Evolutionary conservation across 768 basidiomycete species (phyloP).

Genomic region (Kwoniella dejecticola): DNA sequence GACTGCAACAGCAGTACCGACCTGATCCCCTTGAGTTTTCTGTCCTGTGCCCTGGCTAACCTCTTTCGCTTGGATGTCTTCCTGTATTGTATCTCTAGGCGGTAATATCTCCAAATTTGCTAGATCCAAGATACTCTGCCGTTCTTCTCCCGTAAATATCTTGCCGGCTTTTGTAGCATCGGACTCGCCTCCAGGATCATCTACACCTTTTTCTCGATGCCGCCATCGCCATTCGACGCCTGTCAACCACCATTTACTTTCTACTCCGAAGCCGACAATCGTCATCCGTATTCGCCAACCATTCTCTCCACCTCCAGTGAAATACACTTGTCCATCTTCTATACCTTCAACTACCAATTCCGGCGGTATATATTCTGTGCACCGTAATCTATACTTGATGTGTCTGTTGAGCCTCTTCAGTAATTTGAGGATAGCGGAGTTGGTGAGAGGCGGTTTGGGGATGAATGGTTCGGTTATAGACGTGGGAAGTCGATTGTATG

Average conservation of each 20-base stretch:
- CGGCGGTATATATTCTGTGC: constrained; percentile 76
- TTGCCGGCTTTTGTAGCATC: constrained; percentile 54
- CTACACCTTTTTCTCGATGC: constrained; percentile 75
- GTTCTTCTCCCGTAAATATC: constrained; percentile 36
- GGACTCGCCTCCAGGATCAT: constrained; percentile 66
- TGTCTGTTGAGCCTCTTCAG: constrained; percentile 72
- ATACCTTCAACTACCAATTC: constrained; percentile 61
- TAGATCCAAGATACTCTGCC: constrained; percentile 41
- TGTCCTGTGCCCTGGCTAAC: constrained; percentile 4
- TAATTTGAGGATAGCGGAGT: constrained; percentile 67
- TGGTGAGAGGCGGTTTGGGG: constrained; percentile 68
- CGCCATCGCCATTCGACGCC: constrained; percentile 69
- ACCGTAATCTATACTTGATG: constrained; percentile 75
- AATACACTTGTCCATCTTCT: constrained; percentile 61
- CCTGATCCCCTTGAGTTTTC: constrained; percentile 1
- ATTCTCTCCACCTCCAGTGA: constrained; percentile 57
- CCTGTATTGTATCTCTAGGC: constrained; percentile 11
- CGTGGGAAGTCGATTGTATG: constrained; percentile 79
- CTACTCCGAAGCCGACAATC: constrained; percentile 36
- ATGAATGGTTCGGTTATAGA: constrained; percentile 76
- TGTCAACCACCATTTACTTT: constrained; percentile 72
- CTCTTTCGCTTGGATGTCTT: neutral
- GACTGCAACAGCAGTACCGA: neutral
- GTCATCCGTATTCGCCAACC: constrained; percentile 40
- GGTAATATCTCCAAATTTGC: constrained; percentile 38